Base-by-base conservation (phyloP, 2,329 filamentous ascomycete species). In the Pseudogymnoascus sp. region DNA sequence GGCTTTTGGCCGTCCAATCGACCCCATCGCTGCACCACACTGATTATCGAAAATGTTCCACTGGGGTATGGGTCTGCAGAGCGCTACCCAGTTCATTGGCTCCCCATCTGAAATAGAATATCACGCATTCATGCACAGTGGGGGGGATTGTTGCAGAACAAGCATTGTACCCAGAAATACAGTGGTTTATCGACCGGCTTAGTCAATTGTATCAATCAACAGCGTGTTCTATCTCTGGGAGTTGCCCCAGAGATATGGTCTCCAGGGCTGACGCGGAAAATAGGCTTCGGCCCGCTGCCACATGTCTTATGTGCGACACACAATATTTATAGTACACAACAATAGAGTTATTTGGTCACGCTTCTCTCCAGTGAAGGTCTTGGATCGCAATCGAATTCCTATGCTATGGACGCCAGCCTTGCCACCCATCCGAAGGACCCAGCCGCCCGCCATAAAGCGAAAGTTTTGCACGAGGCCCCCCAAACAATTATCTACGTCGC, bases 41-140 rank as follows among this genome's bases (percentile, higher is more conserved):
- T 33, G 47, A 54, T 54, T 54, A 54, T 54, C 29, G 47, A 33
- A 54, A 54, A 33, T 54, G 47, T 54, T 33, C 29, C 47, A 54
- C n/a, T 29, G 26, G 44, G 6, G 47, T 54, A 54, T 54, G 47
- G 29, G 44, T n/a, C 44, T 33, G 26, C 8, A 17, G 24, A 33
- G 11, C 26, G 26, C 44, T 33, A 17, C 9, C 26, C 7, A 11
- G n/a, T n/a, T 54, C 26, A 54, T 54, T 54, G 44, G 44, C n/a
- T 33, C 9, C 8, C 5, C n/a, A 5, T 54, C n/a, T 54, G 44
- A 54, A 54, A 54, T 54, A 54, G 26, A 31, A 54, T 33, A 54
- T 54, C 26, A 54, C n/a, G 26, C 29, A 33, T 17, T 54, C 47
- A 29, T 33, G n/a, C 9, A 15, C 47, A 29, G 29, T 10, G 10